These are phyloP conservation scores for Cladophialophora carrionii DNA, from an alignment of 2,329 filamentous ascomycete species.

Conservation along the genomic window DNA sequence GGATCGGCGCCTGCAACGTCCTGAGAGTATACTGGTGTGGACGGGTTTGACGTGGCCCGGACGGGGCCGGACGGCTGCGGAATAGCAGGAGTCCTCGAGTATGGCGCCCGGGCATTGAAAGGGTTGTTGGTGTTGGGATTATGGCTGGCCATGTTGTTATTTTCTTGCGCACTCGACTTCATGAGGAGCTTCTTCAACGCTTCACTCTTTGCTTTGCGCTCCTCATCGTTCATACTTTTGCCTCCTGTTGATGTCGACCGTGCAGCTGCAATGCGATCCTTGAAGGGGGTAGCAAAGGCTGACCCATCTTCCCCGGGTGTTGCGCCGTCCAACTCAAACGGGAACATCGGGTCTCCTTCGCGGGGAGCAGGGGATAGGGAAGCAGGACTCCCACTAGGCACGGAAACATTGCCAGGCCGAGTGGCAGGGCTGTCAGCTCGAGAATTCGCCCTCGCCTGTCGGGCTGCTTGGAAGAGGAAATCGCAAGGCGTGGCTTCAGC, in stretches of 20 bases:
- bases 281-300: constrained; percentile 65
- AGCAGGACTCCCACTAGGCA: constrained; percentile 49
- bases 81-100: constrained; percentile 14
- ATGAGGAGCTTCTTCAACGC: constrained; percentile 52
- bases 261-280: constrained; percentile 51
- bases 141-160: constrained; percentile 21
- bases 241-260: constrained; percentile 43
- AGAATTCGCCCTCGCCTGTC: constrained; percentile 63
- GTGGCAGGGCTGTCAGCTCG: constrained; percentile 51
- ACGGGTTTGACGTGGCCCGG: constrained; percentile 26
- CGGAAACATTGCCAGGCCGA: constrained; percentile 56
- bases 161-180: constrained; percentile 42
- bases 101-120: constrained; percentile 36
- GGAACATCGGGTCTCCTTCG: constrained; percentile 63
- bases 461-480: constrained; percentile 85
- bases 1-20: constrained; percentile 19
- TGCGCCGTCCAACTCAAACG: constrained; percentile 68
- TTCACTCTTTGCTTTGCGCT: constrained; percentile 50
- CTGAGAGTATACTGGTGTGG: constrained; percentile 25
- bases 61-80: constrained; percentile 13
- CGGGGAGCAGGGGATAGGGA: constrained; percentile 50
- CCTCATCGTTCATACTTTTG: constrained; percentile 43
- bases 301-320: constrained; percentile 57
- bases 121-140: constrained; percentile 43
- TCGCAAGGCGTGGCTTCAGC: constrained; percentile 77